Evolutionary conservation across 1,284 basidiomycete species (phyloP).

Genomic region (Schizopora paradoxa): DNA sequence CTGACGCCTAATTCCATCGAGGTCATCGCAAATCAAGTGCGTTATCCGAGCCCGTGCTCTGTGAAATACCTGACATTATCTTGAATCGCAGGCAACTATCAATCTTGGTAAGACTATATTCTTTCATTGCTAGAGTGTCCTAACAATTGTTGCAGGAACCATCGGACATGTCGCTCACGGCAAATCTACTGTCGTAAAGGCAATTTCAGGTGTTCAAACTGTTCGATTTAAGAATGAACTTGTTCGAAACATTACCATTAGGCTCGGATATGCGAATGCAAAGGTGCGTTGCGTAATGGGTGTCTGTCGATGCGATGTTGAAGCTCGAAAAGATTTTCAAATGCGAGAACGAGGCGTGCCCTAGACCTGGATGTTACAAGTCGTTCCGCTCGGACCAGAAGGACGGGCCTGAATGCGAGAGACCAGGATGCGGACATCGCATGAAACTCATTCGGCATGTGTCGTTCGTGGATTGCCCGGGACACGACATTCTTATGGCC

Average conservation of each 20-base stretch:
- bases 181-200: conserved; percentile 98
- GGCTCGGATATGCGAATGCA: conserved; percentile 97
- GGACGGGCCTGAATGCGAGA: conserved; percentile 88
- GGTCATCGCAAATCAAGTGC: conserved; percentile 96
- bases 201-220: conserved; percentile 98
- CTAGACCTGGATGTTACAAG: conserved; percentile 89
- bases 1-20: conserved; percentile 91
- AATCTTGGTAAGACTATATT: conserved; percentile 56
- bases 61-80: background rate
- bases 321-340: conserved; percentile 79
- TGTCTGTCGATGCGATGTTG: conserved; percentile 7
- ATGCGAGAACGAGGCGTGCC: conserved; percentile 91
- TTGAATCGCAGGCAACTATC: conserved; percentile 63
- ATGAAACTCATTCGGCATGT: conserved; percentile 94
- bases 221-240: conserved; percentile 99
- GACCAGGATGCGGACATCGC: conserved; percentile 82
- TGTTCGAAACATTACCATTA: conserved; percentile 98
- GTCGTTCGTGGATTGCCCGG: conserved; percentile 95
- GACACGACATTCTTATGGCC: conserved; percentile 97
- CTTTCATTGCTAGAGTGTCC: conserved; percentile 4
- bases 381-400: conserved; percentile 95
- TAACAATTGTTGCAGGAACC: conserved; percentile 51
- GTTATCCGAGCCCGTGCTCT: background rate
- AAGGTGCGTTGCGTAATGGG: conserved; percentile 61
- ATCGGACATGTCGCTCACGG: conserved; percentile 98